phyloP scores from a whole-genome alignment of 1,284 basidiomycete genomes.

The Chalciporus sp. region DNA sequence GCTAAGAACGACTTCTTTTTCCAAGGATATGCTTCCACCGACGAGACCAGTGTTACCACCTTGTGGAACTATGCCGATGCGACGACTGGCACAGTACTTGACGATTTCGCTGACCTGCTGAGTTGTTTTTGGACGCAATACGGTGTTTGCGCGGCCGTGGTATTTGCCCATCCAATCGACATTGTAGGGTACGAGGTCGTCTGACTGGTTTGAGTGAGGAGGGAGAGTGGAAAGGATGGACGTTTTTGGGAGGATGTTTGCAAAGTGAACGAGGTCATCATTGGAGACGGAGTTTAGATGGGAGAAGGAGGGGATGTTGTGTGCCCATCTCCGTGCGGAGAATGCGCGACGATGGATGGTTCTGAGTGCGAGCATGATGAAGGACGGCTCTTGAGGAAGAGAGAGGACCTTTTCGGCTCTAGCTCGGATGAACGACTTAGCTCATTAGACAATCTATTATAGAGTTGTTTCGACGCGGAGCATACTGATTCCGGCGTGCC shows the following conservation, averaged over 20 bases:
- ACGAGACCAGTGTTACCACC: constrained; percentile 99
- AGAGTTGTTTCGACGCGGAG: too few relatives aligned
- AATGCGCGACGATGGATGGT: not conserved
- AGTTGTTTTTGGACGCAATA: constrained; percentile 88
- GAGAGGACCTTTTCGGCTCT: too few relatives aligned
- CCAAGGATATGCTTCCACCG: constrained; percentile 91
- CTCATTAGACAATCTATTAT: too few relatives aligned
- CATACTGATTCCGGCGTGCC: not conserved
- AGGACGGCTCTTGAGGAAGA: too few relatives aligned
- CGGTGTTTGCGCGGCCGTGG: constrained; percentile 79
- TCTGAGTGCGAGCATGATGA: not conserved
- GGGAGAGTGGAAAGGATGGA: constrained; percentile 69
- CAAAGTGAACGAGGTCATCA: constrained; percentile 65
- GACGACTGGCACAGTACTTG: constrained; percentile 79
- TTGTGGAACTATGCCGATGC: constrained; percentile 92
- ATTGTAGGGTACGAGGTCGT: constrained; percentile 85
- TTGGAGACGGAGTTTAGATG: constrained; percentile 50
- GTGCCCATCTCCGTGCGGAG: constrained; percentile 17
- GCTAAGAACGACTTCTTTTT: constrained; percentile 88
- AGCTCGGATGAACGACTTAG: too few relatives aligned
- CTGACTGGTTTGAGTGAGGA: constrained; percentile 46
- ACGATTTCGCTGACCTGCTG: constrained; percentile 88
- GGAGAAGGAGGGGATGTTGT: constrained; percentile 20
- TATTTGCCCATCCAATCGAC: constrained; percentile 99
- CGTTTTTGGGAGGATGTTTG: constrained; percentile 57